phyloP scores from a whole-genome alignment of 192 early-diverging fungal genomes.

The Backusella macrospora region DNA sequence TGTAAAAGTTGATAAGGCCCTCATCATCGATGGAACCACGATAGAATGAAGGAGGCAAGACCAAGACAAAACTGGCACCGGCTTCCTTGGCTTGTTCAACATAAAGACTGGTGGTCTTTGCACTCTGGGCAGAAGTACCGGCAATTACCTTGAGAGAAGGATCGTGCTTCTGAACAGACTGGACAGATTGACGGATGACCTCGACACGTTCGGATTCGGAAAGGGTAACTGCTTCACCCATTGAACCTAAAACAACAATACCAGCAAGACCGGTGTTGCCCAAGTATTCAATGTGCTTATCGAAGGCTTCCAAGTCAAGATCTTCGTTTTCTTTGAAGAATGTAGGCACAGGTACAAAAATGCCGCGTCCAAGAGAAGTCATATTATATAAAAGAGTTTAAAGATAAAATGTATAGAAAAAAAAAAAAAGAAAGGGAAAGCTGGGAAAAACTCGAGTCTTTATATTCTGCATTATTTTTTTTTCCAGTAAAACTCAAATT shows the following conservation, averaged over 20 bases:
- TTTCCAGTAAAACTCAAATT: conserved; percentile 5
- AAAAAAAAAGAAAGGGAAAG: background rate
- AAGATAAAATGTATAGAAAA: background rate
- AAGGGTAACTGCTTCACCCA: conserved; percentile 42
- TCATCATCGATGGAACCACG: conserved; percentile 26
- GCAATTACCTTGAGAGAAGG: conserved; percentile 32
- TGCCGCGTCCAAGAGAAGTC: conserved; percentile 29
- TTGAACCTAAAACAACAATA: conserved; percentile 41
- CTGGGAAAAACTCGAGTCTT: background rate
- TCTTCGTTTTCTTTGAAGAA: conserved; percentile 47
- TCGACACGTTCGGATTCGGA: conserved; percentile 35
- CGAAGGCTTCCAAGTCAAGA: conserved; percentile 37
- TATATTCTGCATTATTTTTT: conserved; percentile 12
- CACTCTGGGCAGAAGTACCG: conserved; percentile 34
- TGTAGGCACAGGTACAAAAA: conserved; percentile 42
- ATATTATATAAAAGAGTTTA: background rate
- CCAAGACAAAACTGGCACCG: conserved; percentile 34
- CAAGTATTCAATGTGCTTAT: conserved; percentile 39
- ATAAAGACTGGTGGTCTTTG: conserved; percentile 29
- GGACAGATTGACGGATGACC: conserved; percentile 21
- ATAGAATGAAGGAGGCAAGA: conserved; percentile 43
- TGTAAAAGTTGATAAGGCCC: conserved; percentile 29
- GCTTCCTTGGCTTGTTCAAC: conserved; percentile 33
- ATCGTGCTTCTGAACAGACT: conserved; percentile 26
- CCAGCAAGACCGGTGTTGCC: conserved; percentile 38